Base-by-base conservation (phyloP, 345 rosid genomes). In the Anacardium occidentale region DNA sequence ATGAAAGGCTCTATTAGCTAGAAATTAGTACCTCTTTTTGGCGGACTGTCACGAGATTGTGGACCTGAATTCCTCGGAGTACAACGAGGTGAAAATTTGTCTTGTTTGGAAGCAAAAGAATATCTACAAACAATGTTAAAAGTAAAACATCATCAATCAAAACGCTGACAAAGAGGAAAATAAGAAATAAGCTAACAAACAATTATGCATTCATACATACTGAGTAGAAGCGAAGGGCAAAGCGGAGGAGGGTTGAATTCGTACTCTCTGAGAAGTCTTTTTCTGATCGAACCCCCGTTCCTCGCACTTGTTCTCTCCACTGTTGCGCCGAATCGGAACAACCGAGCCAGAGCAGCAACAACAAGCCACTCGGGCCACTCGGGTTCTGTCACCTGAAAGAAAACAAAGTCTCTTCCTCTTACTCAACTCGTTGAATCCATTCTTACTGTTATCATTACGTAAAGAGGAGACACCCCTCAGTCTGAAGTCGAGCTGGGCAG, bases 11-110 rank as follows among this genome's bases (percentile, higher is more conserved):
- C 25, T 12, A 25, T 57, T 20, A 34, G 68, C 64, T 59, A 62
- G 8, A 60, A 60, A 56, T 64, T 0, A 45, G 69, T 65, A 92
- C 99, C 99, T 92, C 99, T 89, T 80, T 81, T 92, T 3, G 99
- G 98, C 4, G 97, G 99, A 48, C 90, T 86, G 64, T 90, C 97
- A 22, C 91, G 90, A 21, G 98, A 92, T 77, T 92, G 98, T 29
- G 99, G 98, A 24, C 97, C 98, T 10, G 92, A 85, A 81, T 76
- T 84, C 80, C 91, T 84, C 3, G 95, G 94, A 24, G 94, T 88
- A 73, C 97, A 92, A 64, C 97, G 90, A 53, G 91, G 91, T 74
- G 81, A 84, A 71, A 89, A 89, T 78, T 87, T 92, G 65, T 87
- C 90, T 82, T 90, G 98, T 77, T 88, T 95, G 20, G 90, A 79